Evolutionary conservation across 1,139 yeast genomes (phyloP), one percentile per base, ranked within the genome.

Genomic region (Wickerhamomyces sp.): DNA sequence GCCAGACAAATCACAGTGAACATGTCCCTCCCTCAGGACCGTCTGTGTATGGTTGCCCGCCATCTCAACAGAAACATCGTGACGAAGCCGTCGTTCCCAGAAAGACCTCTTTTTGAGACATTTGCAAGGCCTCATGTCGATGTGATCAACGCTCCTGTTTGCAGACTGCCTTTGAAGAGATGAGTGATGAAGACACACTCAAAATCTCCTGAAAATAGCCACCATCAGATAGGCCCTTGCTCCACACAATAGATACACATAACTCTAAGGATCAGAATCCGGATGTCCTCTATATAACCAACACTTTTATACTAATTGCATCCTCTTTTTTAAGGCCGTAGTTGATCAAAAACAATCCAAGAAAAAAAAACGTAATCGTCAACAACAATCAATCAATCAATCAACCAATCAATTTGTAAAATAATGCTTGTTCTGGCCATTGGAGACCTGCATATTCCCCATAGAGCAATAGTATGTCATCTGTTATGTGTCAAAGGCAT

Each of bases 391-490:
- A 29, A 29, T 9, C 31, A 10, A 29, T 29, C 10, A 29, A 29
- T 29, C 31, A 9, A 29, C 7, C 11, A 29, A 29, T 10, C 31
- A 29, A 4, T 29, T 4, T 10, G n/a, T 29, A 10, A 29, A 40
- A 8, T n/a, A 15, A 54, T 54, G 58, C 52, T 93, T 43, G 78
- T 93, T n/a, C 73, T 93, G 41, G 94, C 95, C 9, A 79, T 91
- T 54, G 96, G 96, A 10, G 98, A 93, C 62, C 72, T 93, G 13
- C 89, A 83, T 63, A 84, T 93, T 32, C 98, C 99, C 0, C 93
- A 89, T 51, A 71, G 98, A 55, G 84, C 94, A 13, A 72, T 78
- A 36, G 91, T 60, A 46, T 44, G 67, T 61, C 13, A 30, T 32
- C 33, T 13, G 46, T 11, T 44, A 34, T 37, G 34, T 31, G 18